Base-by-base conservation (phyloP, 371 early-diverging fungal species). In the Mucor indicus region DNA sequence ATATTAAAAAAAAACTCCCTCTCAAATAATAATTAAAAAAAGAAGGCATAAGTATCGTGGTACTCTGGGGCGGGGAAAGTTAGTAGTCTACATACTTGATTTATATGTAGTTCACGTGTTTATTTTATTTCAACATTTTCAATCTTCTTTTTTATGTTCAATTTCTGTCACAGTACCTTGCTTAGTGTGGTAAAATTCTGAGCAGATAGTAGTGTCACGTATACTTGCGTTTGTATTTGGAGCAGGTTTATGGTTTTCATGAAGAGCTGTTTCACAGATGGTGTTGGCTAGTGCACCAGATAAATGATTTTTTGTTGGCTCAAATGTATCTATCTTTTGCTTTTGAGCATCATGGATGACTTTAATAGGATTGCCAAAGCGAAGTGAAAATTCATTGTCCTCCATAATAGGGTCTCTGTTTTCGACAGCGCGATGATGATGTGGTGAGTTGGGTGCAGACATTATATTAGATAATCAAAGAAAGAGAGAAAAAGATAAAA, bases 331-430 rank as follows among this genome's bases (percentile, higher is more conserved):
- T 4, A 50, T 4, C 25, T 45, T 22, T 22, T 55, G 67, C 27
- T 38, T 46, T 24, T 62, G 49, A 12, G 46, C 40, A 24, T 71
- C 56, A 38, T 67, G 72, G 12, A 71, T 67, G 4, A 55, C 60
- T 37, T 71, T 48, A 35, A 71, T 71, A 11, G 72, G 72, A 32
- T 71, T 71, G 20, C 57, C 67, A 29, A 45, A 71, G 6, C 60
- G 47, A 17, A 71, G 47, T 13, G 64, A 67, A 23, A 71, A 71
- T 36, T 62, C 54, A 11, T 67, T 60, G 24, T 71, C 72, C 24
- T 54, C 37, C 62, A 71, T 52, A 27, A 71, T 63, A 8, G 72
- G 72, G 25, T 71, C 72, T 30, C 72, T 37, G 9, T 22, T 35
- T 39, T 64, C 60, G 15, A 29, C 13, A 13, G 30, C 8, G 4